A percentile compares a stretch with the other conserved stretches of the same genome.
These are phyloP conservation scores for Keithomyces neogunnii DNA, from an alignment of 2,329 filamentous ascomycete species.

Conservation along the genomic window DNA sequence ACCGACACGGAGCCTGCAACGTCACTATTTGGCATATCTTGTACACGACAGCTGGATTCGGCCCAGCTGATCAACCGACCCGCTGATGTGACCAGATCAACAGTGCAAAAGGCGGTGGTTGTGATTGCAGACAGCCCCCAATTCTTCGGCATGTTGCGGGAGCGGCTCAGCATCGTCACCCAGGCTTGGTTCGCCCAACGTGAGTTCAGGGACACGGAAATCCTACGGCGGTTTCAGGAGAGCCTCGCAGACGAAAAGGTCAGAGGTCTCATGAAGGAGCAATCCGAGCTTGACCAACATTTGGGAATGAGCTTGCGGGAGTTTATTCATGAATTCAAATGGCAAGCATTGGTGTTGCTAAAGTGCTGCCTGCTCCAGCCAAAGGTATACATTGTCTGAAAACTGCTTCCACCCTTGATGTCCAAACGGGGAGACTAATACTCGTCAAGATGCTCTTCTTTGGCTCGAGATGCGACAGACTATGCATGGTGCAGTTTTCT, in stretches of 20 bases:
- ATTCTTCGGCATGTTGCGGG: slow-evolving; percentile 80
- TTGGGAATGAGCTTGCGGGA: slow-evolving; percentile 83
- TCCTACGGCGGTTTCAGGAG: slow-evolving; percentile 84
- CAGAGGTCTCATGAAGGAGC: slow-evolving; percentile 48
- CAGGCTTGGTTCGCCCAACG: slow-evolving; percentile 93
- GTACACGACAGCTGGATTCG: slow-evolving; percentile 83
- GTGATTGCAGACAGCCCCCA: slow-evolving; percentile 89
- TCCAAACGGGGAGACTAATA: neutral
- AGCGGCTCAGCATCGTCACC: slow-evolving; percentile 84
- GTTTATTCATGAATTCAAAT: slow-evolving; percentile 87
- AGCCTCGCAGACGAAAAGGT: slow-evolving; percentile 64
- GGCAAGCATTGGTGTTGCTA: slow-evolving; percentile 87
- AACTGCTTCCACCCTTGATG: neutral
- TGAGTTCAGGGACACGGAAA: slow-evolving; percentile 87
- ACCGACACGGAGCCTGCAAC: slow-evolving; percentile 50
- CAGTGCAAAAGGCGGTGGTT: slow-evolving; percentile 96
- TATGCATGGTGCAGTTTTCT: slow-evolving; percentile 98
- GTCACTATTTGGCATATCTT: slow-evolving; percentile 92
- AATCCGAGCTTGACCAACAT: slow-evolving; percentile 75
- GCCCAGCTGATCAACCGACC: slow-evolving; percentile 68
- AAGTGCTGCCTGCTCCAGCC: slow-evolving; percentile 92
- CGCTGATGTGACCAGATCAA: slow-evolving; percentile 88
- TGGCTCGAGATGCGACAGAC: slow-evolving; percentile 84
- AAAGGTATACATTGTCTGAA: slow-evolving; percentile 54
- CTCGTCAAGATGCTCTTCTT: slow-evolving; percentile 88